Conservation (phyloP, 257 asterid genomes). For the Solanum piurae region DNA sequence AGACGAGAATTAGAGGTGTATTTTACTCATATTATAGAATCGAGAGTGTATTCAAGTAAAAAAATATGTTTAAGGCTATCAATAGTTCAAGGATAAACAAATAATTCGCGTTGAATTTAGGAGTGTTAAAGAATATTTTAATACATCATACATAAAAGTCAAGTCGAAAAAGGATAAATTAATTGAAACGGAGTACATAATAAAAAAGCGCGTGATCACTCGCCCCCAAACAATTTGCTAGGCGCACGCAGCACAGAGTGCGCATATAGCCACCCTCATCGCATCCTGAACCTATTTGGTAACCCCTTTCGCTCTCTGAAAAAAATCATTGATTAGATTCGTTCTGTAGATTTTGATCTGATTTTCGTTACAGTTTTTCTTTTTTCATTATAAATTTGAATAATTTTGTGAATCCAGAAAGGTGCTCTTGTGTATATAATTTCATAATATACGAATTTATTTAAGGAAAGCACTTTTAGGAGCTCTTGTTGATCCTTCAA, state of each 20-base stretch:
- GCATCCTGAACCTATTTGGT: not conserved
- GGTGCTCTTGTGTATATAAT: not conserved
- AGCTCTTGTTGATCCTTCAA: not conserved
- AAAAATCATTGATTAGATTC: not conserved
- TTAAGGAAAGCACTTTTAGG: not conserved
- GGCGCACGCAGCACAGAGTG: not conserved
- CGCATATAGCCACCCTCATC: not conserved
- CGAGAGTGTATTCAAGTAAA: too few species aligned
- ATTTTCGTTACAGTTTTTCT: not conserved
- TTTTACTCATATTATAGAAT: too few species aligned
- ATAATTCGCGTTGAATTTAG: fast-evolving
- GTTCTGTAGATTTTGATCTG: not conserved
- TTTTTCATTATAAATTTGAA: not conserved
- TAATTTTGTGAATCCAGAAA: not conserved
- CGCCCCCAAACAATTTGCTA: not conserved
- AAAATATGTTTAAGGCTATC: fast-evolving
- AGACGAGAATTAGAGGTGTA: fast-evolving
- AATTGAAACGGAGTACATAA: too few species aligned
- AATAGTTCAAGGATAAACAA: fast-evolving
- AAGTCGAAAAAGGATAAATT: too few species aligned
- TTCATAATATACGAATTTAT: not conserved
- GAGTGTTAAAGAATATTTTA: too few species aligned
- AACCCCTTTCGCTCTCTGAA: not conserved
- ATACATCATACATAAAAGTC: too few species aligned
- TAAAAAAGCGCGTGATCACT: not conserved